These are phyloP conservation scores for Inga laurina DNA, from an alignment of 306 rosid genomes.

Conservation along the genomic window DNA sequence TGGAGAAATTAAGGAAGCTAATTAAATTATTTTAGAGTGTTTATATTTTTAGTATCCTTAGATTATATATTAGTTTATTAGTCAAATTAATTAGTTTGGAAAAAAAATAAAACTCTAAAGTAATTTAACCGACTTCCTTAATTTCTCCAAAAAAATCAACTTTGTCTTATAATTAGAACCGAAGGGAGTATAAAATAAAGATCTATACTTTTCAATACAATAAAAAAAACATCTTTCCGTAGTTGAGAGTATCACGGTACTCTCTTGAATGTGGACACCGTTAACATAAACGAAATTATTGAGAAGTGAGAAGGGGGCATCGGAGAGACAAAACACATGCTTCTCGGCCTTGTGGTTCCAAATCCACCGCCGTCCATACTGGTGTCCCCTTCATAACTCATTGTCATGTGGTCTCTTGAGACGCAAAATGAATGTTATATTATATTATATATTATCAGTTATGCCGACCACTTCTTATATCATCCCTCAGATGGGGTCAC, in stretches of 20 bases:
- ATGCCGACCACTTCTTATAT: not conserved
- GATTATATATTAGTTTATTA: no score
- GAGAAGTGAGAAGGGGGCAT: not conserved
- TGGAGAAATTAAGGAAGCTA: no score
- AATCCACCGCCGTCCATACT: not conserved
- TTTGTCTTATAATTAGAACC: no score
- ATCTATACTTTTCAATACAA: not conserved
- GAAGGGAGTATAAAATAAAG: not conserved
- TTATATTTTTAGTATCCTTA: no score
- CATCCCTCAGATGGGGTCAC: not conserved
- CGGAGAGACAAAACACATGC: not conserved
- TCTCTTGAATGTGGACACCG: not conserved
- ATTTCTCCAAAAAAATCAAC: no score
- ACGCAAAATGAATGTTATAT: not conserved
- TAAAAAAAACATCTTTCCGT: not conserved
- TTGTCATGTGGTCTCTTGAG: not conserved
- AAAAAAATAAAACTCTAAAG: no score
- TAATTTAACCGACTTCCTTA: no score
- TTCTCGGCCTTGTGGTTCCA: not conserved
- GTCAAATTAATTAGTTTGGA: no score
- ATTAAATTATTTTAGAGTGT: no score
- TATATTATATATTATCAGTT: no score
- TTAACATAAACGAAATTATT: not conserved
- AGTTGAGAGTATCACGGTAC: not conserved
- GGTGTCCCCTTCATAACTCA: not conserved